Base-by-base conservation (phyloP, 495 filamentous ascomycete genomes). In the Aspergillus avenaceus region DNA sequence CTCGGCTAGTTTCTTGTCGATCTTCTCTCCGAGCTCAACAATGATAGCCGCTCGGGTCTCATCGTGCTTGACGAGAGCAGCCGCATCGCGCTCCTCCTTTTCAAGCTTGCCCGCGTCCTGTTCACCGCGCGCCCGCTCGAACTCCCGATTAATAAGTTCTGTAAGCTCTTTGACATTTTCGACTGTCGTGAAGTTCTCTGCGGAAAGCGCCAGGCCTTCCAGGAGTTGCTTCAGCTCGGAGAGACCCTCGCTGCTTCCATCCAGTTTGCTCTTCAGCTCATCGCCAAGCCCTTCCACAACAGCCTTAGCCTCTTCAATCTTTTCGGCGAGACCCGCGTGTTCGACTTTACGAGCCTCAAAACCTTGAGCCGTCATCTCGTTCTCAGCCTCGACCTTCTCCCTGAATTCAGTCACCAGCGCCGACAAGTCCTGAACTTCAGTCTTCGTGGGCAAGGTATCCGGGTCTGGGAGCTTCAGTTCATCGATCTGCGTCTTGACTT, bases 1-100 rank as follows among this genome's bases (percentile, higher is more conserved):
- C 52, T 87, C 84, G 41, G 77, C 78, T 59, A 96, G 86, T 53
- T 84, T 84, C 59, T 88, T 85, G 44, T 92, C 90, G 22, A 96
- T 75, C 70, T 90, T 95, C 36, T 67, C 65, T 1, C 72, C 67
- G 2, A 86, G 56, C 38, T 84, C 79, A 14, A 74, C 68, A 26
- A 84, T 71, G 23, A 86, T 73, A 12, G 76, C 73, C 4, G 74
- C 75, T 38, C 77, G 77, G 22, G 66, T 70, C 62, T 85, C 81
- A 29, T 85, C 80, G 11, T 92, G 79, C 50, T 82, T 84, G 52
- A 90, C 81, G n/a, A 85, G 67, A 16, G 79, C 71, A 45, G 82
- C 73, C 32, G 86, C 82, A 50, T 93, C 76, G 48, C 87, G 84
- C 62, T 95, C 86, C 54, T 92, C 88, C 4, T 81, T 76, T 34